Evolutionary conservation across 768 basidiomycete species (phyloP).

Genomic region (Phylloporus sp.): DNA sequence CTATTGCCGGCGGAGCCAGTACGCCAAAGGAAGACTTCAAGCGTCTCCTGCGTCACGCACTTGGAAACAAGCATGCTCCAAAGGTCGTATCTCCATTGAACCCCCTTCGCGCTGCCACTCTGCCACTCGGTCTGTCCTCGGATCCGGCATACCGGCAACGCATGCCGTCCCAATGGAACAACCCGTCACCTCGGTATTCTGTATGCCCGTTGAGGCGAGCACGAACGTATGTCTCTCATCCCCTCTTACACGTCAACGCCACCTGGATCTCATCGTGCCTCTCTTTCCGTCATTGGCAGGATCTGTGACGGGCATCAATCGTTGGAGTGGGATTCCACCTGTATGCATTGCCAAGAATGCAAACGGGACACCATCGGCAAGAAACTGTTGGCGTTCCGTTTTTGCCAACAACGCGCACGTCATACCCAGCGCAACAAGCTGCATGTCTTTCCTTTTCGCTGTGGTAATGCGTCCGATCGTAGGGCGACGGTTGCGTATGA

Average conservation of each 20-base stretch:
- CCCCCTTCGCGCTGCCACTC: constrained; percentile 23
- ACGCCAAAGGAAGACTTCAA: constrained; percentile 18
- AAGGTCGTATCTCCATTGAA: constrained; percentile 29
- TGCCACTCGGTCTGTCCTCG: constrained; percentile 10
- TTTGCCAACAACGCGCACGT: constrained; percentile 9
- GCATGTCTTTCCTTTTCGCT: neutral
- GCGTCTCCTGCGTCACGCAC: constrained; percentile 24
- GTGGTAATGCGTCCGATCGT: neutral
- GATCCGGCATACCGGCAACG: constrained; percentile 16
- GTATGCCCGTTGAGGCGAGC: constrained; percentile 11
- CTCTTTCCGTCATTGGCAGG: constrained; percentile 7
- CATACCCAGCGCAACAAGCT: constrained; percentile 8
- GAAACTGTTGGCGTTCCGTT: constrained; percentile 18
- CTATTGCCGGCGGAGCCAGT: neutral
- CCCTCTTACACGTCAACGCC: too few relatives aligned
- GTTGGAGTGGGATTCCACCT: constrained; percentile 15
- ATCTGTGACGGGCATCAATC: constrained; percentile 24
- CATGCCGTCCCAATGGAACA: constrained; percentile 21
- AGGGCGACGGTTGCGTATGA: constrained; percentile 18
- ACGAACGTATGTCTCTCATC: constrained; percentile 26
- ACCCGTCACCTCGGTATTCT: constrained; percentile 21
- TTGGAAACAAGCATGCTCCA: constrained; percentile 23
- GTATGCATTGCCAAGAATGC: constrained; percentile 27
- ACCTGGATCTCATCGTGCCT: constrained; percentile 4
- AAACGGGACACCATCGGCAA: constrained; percentile 27